Evolutionary conservation across 495 filamentous ascomycete genomes (phyloP).

Genomic region (Penicillium silybi): DNA sequence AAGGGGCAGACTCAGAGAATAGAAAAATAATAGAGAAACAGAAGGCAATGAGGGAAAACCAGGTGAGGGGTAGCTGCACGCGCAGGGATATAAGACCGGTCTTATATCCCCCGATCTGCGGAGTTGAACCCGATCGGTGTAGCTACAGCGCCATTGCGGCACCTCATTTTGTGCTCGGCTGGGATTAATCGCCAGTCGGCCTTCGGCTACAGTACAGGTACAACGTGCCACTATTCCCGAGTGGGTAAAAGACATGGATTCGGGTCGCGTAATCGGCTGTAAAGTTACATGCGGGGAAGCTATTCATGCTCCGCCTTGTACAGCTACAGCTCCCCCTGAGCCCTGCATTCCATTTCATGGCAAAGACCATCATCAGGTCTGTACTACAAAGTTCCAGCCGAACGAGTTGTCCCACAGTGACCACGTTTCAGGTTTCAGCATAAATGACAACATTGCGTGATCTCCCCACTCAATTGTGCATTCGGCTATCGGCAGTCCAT

Average conservation of each 20-base stretch:
- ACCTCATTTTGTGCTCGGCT: constrained; percentile 19
- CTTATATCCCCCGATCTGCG: background rate
- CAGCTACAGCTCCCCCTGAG: no score
- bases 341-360: background rate
- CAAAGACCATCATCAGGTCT: no score
- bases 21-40: background rate
- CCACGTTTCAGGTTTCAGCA: background rate
- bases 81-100: background rate
- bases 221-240: background rate
- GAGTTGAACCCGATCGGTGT: background rate
- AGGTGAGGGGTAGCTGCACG: background rate
- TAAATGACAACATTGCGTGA: constrained; percentile 9
- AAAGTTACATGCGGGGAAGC: constrained; percentile 19
- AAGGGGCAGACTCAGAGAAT: background rate
- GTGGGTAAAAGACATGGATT: constrained; percentile 1
- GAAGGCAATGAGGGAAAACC: background rate
- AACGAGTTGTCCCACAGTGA: background rate
- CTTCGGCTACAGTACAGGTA: constrained; percentile 19
- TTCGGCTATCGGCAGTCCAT: constrained; percentile 24
- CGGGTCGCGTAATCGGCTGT: constrained; percentile 3
- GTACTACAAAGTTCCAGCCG: background rate
- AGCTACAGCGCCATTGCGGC: background rate
- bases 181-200: constrained; percentile 27
- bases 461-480: constrained; percentile 9
- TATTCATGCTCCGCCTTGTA: no score